These are phyloP conservation scores for Fusarium longipes DNA, from an alignment of 2,329 filamentous ascomycete species.

Conservation along the genomic window DNA sequence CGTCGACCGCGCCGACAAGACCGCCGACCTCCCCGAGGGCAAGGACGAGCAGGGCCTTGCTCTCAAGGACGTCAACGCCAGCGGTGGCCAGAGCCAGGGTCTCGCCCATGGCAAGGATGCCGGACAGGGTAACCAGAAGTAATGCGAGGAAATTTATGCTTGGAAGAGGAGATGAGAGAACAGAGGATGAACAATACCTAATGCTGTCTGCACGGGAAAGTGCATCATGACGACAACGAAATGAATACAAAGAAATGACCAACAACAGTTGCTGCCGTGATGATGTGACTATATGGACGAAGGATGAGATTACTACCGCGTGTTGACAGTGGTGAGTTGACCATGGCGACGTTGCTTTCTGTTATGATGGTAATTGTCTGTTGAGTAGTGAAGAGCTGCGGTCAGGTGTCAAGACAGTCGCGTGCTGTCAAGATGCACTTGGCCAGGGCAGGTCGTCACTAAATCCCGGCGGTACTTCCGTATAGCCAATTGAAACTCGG, in stretches of 20 bases:
- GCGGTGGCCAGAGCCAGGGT: slow-evolving; percentile 59
- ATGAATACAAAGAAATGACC: slow-evolving; percentile 34
- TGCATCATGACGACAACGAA: slow-evolving; percentile 31
- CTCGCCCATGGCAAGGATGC: slow-evolving; percentile 53
- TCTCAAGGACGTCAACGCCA: slow-evolving; percentile 55
- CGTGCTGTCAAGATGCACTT: not conserved
- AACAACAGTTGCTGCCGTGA: not conserved
- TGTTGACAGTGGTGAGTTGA: slow-evolving; percentile 4
- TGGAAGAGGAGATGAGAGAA: not conserved
- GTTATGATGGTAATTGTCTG: not conserved
- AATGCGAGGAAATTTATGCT: not conserved
- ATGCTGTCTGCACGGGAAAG: slow-evolving; percentile 23
- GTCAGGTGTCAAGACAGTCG: not conserved
- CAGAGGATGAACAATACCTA: slow-evolving; percentile 32
- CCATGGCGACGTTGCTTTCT: not conserved
- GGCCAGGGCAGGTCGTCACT: not conserved
- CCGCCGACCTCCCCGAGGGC: slow-evolving; percentile 59
- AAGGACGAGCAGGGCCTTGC: slow-evolving; percentile 57
- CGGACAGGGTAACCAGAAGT: slow-evolving; percentile 54
- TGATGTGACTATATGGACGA: slow-evolving; percentile 1
- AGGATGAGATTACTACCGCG: not conserved
- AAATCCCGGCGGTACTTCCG: not conserved
- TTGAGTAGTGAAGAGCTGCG: not conserved
- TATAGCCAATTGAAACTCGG: slow-evolving; percentile 5
- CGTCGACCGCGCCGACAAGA: slow-evolving; percentile 62